These are phyloP conservation scores for Leishmania tropica DNA, from an alignment of 208 protist species.

Conservation along the genomic window DNA sequence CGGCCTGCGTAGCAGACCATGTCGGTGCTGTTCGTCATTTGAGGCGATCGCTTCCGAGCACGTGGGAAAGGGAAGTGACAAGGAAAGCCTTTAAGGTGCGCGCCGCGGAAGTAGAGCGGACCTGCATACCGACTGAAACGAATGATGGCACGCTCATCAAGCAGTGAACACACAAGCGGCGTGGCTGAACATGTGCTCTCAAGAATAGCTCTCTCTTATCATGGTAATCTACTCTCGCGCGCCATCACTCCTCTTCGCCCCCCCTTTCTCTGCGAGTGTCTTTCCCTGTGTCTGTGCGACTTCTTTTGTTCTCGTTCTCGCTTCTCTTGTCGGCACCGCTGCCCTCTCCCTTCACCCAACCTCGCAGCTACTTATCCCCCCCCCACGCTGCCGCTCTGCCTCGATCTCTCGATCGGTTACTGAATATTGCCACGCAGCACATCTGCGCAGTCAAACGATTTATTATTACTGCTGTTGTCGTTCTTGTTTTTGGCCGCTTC, in stretches of 20 bases:
- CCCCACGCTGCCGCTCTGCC: background rate
- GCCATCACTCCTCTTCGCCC: background rate
- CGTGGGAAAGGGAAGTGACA: background rate
- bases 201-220: background rate
- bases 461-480: background rate
- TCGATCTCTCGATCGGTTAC: background rate
- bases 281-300: background rate
- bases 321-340: background rate
- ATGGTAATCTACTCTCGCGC: background rate
- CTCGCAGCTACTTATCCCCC: background rate
- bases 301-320: background rate
- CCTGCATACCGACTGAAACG: no score
- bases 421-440: background rate
- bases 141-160: background rate
- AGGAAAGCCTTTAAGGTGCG: background rate
- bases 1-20: background rate
- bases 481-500: background rate
- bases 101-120: background rate
- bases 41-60: background rate
- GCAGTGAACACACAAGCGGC: background rate
- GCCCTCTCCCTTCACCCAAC: background rate
- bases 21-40: no score
- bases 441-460: background rate
- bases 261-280: background rate
- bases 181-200: background rate